Evolutionary conservation across 116 monocot species (phyloP), one percentile per base, ranked within the genome.

Genomic region (Trichopus zeylanicus): DNA sequence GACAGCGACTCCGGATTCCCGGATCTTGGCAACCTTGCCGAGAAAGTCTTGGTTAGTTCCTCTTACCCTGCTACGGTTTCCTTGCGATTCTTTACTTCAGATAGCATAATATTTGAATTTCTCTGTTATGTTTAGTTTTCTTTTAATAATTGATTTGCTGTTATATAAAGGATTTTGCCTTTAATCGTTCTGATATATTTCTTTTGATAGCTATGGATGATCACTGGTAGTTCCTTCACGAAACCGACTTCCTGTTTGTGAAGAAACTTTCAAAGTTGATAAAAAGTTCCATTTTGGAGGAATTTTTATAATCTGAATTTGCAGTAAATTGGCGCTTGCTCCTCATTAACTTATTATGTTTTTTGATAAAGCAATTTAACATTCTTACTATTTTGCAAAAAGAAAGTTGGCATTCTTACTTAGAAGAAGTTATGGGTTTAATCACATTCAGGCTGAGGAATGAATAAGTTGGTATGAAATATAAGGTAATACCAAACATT

Each of bases 1-100:
- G 94, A 89, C 34, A 81, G 89, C 63, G 86, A 86, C 30, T 78
- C 75, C 25, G 81, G 80, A 18, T 60, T 76, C 33, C 51, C 78
- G 26, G 89, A 94, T 71, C 80, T 86, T 30, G 55, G 42, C 13
- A 70, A 73, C 29, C 75, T 85, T 3, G 80, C 77, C 0, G 94
- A 94, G 35, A 86, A 66, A 31, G 73, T 89, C 38, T 47, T 66
- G 74, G 89, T 89, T 20, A 69, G 77, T 58, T n/a, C 9, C n/a
- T 18, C 21, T 37, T 60, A 30, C 59, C 42, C n/a, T 42, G 4
- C 42, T 42, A 42, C 18, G 42, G 0, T 42, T 42, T 42, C 18
- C 3, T 37, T 42, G 42, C 13, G 15, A 37, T 1, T 37, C n/a
- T 42, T 2, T n/a, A n/a, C n/a, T n/a, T n/a, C 18, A 18, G 42